Conservation (phyloP, 495 filamentous ascomycete species). For the Cercophora samala region DNA sequence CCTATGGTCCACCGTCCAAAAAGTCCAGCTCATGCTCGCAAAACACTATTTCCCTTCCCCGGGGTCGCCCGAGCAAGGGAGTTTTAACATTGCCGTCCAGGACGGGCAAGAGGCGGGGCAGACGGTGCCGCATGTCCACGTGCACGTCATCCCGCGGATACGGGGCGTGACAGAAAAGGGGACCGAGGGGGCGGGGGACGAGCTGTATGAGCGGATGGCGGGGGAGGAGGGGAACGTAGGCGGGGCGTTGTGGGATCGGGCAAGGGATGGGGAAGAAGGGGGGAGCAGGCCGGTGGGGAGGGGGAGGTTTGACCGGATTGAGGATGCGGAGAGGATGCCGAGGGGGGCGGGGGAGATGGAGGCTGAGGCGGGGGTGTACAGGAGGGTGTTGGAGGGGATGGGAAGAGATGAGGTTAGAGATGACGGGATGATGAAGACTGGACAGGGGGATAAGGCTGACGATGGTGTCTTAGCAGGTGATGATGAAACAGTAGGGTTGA, state of each 20-base stretch:
- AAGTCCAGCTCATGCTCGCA: conserved; percentile 73
- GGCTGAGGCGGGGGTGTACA: conserved; percentile 67
- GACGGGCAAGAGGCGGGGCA: conserved; percentile 88
- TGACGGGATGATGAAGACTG: neutral
- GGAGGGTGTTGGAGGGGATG: conserved; percentile 39
- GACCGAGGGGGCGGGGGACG: conserved; percentile 50
- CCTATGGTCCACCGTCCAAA: conserved; percentile 79
- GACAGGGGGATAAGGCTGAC: neutral
- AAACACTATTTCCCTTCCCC: conserved; percentile 58
- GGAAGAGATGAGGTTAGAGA: conserved; percentile 29
- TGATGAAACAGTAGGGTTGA: too few species aligned
- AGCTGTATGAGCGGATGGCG: conserved; percentile 78
- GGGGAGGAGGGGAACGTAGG: conserved; percentile 83
- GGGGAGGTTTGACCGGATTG: conserved; percentile 52
- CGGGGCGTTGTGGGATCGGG: conserved; percentile 50
- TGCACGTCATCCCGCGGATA: conserved; percentile 83
- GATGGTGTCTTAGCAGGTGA: neutral
- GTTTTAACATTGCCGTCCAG: conserved; percentile 89
- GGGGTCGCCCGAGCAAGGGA: conserved; percentile 37
- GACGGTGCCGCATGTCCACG: conserved; percentile 85
- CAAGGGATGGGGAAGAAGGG: conserved; percentile 1
- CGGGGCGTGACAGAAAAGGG: conserved; percentile 41
- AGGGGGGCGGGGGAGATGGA: conserved; percentile 74
- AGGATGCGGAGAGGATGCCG: conserved; percentile 66
- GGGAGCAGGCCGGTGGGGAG: conserved; percentile 37